phyloP scores from a whole-genome alignment of 2,329 filamentous ascomycete species.

The Neoarthrinium moseri region DNA sequence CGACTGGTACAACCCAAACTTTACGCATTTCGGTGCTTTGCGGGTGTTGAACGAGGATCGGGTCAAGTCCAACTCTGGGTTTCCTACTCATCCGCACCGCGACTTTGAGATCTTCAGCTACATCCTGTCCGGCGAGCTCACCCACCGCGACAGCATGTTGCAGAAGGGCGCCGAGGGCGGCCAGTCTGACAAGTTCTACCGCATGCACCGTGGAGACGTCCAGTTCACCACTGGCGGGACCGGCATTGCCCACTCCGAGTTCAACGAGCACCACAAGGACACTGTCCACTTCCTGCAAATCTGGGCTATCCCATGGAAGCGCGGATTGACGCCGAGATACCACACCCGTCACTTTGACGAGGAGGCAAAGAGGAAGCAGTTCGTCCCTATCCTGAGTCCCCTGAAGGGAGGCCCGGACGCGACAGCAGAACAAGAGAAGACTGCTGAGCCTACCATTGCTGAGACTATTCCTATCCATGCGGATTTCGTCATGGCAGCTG shows the following conservation, averaged over 20 bases:
- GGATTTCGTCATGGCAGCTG: conserved; percentile 80
- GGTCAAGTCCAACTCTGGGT: conserved; percentile 70
- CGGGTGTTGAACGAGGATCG: conserved; percentile 89
- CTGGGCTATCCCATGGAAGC: conserved; percentile 78
- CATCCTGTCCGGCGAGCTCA: conserved; percentile 80
- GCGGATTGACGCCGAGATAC: conserved; percentile 71
- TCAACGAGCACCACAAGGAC: conserved; percentile 70
- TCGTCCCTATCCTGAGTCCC: conserved; percentile 75
- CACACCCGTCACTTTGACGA: conserved; percentile 74
- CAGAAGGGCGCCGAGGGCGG: conserved; percentile 63
- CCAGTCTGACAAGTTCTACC: conserved; percentile 62
- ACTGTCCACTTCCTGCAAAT: conserved; percentile 86
- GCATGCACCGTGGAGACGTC: conserved; percentile 76
- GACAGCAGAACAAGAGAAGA: conserved; percentile 60
- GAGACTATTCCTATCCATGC: conserved; percentile 81
- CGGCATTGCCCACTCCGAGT: conserved; percentile 77
- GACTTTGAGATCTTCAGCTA: conserved; percentile 92
- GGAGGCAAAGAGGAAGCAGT: conserved; percentile 66
- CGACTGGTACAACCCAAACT: conserved; percentile 64
- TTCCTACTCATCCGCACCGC: conserved; percentile 81
- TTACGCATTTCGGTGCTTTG: conserved; percentile 70
- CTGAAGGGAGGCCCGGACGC: conserved; percentile 66
- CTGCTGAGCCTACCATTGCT: conserved; percentile 58
- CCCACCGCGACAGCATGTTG: conserved; percentile 84
- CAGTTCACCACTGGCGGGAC: conserved; percentile 90